These are phyloP conservation scores for Hypoxylon sp. DNA, from an alignment of 2,329 filamentous ascomycete genomes.

Conservation along the genomic window DNA sequence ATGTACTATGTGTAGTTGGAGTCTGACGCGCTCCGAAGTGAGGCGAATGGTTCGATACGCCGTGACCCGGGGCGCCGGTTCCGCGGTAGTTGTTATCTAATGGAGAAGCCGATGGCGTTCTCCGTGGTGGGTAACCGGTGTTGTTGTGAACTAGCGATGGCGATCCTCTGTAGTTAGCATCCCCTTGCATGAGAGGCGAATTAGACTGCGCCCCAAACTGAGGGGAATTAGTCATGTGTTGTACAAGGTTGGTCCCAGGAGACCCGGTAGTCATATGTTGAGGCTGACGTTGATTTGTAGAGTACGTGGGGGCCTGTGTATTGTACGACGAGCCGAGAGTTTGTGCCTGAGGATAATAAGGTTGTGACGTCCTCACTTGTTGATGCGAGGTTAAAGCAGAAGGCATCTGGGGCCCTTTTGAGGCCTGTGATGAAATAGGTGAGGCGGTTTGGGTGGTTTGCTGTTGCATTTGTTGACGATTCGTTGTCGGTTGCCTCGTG, in stretches of 20 bases:
- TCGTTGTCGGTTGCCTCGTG: conserved; percentile 44
- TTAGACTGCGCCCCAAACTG: conserved; percentile 55
- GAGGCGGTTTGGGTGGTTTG: conserved; percentile 50
- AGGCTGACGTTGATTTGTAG: conserved; percentile 51
- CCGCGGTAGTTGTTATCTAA: conserved; percentile 54
- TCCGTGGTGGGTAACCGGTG: conserved; percentile 50
- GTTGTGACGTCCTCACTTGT: conserved; percentile 49
- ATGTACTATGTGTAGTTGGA: conserved; percentile 51
- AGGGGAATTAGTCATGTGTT: conserved; percentile 55
- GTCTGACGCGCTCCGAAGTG: conserved; percentile 52
- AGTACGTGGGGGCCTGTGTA: conserved; percentile 51
- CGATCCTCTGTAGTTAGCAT: conserved; percentile 53
- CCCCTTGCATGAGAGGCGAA: conserved; percentile 54
- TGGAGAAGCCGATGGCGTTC: conserved; percentile 53
- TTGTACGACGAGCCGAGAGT: conserved; percentile 50
- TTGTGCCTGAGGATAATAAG: conserved; percentile 53
- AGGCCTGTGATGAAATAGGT: conserved; percentile 50
- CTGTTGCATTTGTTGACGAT: conserved; percentile 51
- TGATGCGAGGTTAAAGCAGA: conserved; percentile 51
- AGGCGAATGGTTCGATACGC: conserved; percentile 53
- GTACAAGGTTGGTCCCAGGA: conserved; percentile 52
- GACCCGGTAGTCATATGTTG: conserved; percentile 52
- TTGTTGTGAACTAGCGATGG: conserved; percentile 53
- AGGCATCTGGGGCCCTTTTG: conserved; percentile 52
- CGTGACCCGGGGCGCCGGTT: conserved; percentile 44